Base-by-base conservation (phyloP, 176 grass and related monocot genomes). In the Oryza brachyantha region DNA sequence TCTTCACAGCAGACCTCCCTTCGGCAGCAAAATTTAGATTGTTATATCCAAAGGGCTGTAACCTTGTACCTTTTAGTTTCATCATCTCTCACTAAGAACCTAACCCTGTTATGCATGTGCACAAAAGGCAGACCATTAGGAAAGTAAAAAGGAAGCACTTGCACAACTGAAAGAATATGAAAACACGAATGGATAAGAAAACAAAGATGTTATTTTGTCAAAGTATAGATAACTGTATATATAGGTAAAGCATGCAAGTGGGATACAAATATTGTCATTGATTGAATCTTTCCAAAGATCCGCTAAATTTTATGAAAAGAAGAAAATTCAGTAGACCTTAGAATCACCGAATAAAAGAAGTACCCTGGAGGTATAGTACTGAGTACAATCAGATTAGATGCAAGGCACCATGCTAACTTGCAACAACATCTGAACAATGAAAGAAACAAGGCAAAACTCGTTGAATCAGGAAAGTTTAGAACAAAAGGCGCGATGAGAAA, bases 41-140 rank as follows among this genome's bases (percentile, higher is more conserved):
- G 35, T 64, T 34, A 54, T 79, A 68, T 64, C 41, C 73, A 35
- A 77, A 73, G 41, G 81, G 38, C 7, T 61, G 59, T 21, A 74
- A 36, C 21, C 8, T 62, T 43, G 60, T 48, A 52, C 75, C 70
- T 39, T 78, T 76, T 76, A 71, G 38, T 61, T 69, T 81, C 67
- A 68, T 78, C 85, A 87, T 78, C 55, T 36, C 46, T 57, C 19
- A 39, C 9, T 77, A 45, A 79, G 22, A 83, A 17, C 55, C 31
- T 29, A 39, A 62, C n/a, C 74, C 55, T 77, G 82, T 19, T 59
- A 55, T 19, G 9, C 39, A 41, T 69, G 46, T 13, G 41, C 11
- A 84, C 31, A 84, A 68, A 76, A 70, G 17, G 29, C 13, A 40
- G 50, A 24, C 21, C 40, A 39, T 79, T 39, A 75, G 57, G 3